Evolutionary conservation across 2,329 filamentous ascomycete genomes (phyloP).

Genomic region (Acrocalymma vagum): DNA sequence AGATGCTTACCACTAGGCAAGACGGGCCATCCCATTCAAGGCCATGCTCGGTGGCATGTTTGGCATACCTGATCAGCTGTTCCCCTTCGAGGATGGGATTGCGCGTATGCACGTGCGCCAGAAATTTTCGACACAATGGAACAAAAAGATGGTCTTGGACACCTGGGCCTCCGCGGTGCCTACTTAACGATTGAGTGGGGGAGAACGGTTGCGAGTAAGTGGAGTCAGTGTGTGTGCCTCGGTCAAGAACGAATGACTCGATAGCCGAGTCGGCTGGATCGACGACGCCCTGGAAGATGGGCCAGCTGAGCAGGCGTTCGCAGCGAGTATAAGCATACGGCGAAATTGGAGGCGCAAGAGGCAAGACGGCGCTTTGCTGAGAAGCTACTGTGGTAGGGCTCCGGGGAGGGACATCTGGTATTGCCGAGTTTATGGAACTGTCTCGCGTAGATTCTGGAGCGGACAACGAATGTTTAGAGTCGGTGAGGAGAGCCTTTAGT

Average conservation of each 20-base stretch:
- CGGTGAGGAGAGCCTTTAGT: conserved; percentile 4
- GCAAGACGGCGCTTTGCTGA: not conserved
- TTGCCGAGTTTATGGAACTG: not conserved
- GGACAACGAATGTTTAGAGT: not conserved
- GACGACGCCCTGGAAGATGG: conserved; percentile 7
- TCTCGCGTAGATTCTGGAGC: not conserved
- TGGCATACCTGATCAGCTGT: conserved; percentile 9
- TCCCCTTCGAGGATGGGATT: conserved; percentile 10
- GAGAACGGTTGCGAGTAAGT: too few species aligned
- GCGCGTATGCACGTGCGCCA: conserved; percentile 4
- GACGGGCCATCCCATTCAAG: conserved; percentile 8
- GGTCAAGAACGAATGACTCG: conserved; percentile 11
- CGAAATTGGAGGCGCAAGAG: not conserved
- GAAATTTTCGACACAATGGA: conserved; percentile 9
- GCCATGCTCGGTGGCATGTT: conserved; percentile 9
- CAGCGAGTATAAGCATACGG: conserved; percentile 2
- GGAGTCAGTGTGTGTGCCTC: too few species aligned
- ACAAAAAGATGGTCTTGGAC: too few species aligned
- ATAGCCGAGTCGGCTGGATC: conserved; percentile 3
- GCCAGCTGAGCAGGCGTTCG: conserved; percentile 8
- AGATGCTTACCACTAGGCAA: conserved; percentile 13
- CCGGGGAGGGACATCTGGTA: not conserved
- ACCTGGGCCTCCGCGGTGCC: too few species aligned
- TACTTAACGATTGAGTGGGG: too few species aligned
- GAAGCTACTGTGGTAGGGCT: not conserved